Percentiles rank a stretch among this genome's conserved stretches.
phyloP scores from a whole-genome alignment of 345 rosid species.

The Reutealis trisperma region DNA sequence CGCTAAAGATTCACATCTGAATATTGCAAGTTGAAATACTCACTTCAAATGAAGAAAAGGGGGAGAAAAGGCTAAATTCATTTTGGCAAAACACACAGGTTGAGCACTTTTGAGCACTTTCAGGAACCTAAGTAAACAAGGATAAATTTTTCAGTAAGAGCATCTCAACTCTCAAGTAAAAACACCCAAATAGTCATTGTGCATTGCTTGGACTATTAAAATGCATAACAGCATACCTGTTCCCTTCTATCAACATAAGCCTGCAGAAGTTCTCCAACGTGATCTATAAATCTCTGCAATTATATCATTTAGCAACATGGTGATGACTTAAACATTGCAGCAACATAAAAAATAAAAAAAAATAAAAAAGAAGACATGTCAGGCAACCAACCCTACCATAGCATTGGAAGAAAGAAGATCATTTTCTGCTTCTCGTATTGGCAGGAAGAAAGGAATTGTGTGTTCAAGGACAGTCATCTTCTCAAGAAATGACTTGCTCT shows the following conservation, averaged over 20 bases:
- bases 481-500: slow-evolving; percentile 92
- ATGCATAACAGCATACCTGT: slow-evolving; percentile 57
- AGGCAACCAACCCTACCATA: slow-evolving; percentile 58
- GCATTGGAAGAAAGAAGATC: slow-evolving; percentile 88
- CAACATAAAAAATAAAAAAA: slow-evolving; percentile 14
- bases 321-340: not conserved
- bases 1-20: not conserved
- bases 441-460: slow-evolving; percentile 93
- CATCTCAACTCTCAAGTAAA: slow-evolving; percentile 3
- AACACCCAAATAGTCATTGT: not conserved
- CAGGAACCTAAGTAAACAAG: not conserved
- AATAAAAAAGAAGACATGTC: slow-evolving; percentile 20
- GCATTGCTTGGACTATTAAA: not conserved
- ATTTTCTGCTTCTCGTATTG: slow-evolving; percentile 83
- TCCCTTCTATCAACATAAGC: slow-evolving; percentile 91
- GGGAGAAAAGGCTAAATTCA: not conserved
- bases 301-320: slow-evolving; percentile 26
- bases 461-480: slow-evolving; percentile 94
- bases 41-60: not conserved
- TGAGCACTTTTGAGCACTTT: not conserved
- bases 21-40: not conserved
- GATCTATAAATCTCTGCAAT: slow-evolving; percentile 85
- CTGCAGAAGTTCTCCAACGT: slow-evolving; percentile 82
- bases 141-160: not conserved
- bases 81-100: not conserved